Evolutionary conservation across 495 filamentous ascomycete species (phyloP).

Genomic region (Aspergillus avenaceus): DNA sequence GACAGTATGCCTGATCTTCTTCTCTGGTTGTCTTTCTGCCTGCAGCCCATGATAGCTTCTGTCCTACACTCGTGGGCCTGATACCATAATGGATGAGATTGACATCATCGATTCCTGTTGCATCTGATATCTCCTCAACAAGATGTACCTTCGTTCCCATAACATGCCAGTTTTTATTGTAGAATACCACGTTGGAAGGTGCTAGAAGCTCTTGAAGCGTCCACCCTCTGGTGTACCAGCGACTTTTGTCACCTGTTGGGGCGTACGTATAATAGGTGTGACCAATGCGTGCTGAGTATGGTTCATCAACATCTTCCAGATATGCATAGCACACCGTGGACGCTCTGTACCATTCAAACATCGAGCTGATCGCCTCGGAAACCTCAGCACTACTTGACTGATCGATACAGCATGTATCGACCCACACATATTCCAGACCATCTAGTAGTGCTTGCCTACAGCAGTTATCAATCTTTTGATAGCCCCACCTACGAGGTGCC

Average conservation of each 20-base stretch:
- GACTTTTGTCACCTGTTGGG: not conserved
- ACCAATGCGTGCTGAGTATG: not conserved
- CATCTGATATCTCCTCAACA: not conserved
- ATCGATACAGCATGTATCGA: constrained; percentile 42
- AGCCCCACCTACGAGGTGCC: constrained; percentile 11
- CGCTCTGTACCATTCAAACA: constrained; percentile 25
- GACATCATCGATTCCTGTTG: not conserved
- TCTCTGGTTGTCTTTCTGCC: constrained; percentile 13
- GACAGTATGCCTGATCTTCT: constrained; percentile 24
- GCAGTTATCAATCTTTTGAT: constrained; percentile 14
- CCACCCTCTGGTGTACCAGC: not conserved
- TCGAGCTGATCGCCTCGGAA: constrained; percentile 38
- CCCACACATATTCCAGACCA: constrained; percentile 27
- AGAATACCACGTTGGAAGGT: not conserved
- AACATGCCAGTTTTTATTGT: not conserved
- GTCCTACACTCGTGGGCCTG: not conserved
- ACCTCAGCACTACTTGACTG: constrained; percentile 30
- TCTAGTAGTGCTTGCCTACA: constrained; percentile 15
- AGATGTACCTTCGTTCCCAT: not conserved
- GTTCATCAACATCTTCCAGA: not conserved
- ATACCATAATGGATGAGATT: not conserved
- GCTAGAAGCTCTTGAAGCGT: not conserved
- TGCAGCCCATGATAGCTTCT: constrained; percentile 16
- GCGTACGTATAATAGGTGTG: not conserved
- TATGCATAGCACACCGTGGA: too few relatives aligned